These are phyloP conservation scores for Diospyros lotus DNA, from an alignment of 148 eudicot genomes.

Conservation along the genomic window DNA sequence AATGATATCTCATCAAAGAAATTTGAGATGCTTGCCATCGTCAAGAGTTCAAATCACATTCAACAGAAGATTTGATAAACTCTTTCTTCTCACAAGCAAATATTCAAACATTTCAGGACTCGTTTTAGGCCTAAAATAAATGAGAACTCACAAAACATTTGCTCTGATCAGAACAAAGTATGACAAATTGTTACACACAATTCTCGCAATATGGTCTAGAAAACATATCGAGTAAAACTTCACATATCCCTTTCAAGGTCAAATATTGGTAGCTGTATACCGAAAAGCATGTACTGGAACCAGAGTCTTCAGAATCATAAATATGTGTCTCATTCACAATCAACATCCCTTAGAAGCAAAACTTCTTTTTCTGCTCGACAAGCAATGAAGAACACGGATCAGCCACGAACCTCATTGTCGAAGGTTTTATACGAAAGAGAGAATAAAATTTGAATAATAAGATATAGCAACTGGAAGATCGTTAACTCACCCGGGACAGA, in stretches of 20 bases:
- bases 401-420: slow-evolving; percentile 9
- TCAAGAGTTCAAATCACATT: not conserved
- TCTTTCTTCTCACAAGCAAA: not conserved
- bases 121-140: not conserved
- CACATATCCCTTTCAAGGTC: not conserved
- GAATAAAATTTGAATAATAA: not conserved
- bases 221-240: not conserved
- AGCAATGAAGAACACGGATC: slow-evolving; percentile 17
- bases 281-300: too few species aligned
- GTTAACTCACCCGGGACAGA: slow-evolving; percentile 54
- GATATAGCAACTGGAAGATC: not conserved
- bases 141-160: not conserved
- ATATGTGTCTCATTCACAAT: slow-evolving; percentile 3
- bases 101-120: not conserved
- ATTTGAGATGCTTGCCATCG: not conserved
- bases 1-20: not conserved
- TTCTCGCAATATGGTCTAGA: not conserved
- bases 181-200: slow-evolving; percentile 1
- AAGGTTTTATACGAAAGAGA: not conserved
- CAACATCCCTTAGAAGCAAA: slow-evolving; percentile 48
- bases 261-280: not conserved
- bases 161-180: not conserved
- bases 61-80: not conserved
- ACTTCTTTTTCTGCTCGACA: slow-evolving; percentile 56
- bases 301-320: too few species aligned